Evolutionary conservation across 176 grass and related monocot species (phyloP).

Genomic region (Zoysia japonica): DNA sequence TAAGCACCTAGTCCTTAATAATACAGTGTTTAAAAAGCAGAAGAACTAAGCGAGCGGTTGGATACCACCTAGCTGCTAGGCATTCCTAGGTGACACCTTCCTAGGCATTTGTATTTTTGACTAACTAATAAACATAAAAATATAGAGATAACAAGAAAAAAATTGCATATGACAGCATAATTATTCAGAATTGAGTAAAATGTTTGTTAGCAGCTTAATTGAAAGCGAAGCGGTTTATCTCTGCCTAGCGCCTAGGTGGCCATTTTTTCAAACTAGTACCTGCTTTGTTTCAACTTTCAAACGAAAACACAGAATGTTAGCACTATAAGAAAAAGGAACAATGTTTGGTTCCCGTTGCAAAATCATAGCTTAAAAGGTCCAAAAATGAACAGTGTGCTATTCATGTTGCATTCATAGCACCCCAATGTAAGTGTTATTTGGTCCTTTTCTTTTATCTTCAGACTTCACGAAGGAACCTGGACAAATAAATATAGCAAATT

Average conservation of each 20-base stretch:
- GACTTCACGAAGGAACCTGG: constrained; percentile 19
- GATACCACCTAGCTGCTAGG: no score
- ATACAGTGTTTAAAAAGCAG: no score
- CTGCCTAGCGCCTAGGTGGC: no score
- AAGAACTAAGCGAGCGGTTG: no score
- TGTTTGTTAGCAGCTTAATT: no score
- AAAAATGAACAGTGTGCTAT: neutral
- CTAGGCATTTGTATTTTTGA: no score
- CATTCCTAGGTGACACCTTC: no score
- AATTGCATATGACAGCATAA: no score
- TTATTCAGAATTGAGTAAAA: no score
- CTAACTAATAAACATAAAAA: no score
- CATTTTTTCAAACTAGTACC: neutral
- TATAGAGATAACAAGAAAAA: no score
- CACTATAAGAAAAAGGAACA: neutral
- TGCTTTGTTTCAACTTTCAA: neutral
- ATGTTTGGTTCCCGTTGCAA: neutral
- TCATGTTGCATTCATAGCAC: neutral
- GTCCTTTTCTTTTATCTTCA: neutral
- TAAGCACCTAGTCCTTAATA: neutral
- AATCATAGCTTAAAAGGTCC: constrained; percentile 11
- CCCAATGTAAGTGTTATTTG: neutral
- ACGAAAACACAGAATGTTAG: neutral
- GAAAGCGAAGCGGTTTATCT: no score
- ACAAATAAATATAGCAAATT: neutral